Percentiles rank a stretch among this genome's conserved stretches.
phyloP scores from a whole-genome alignment of 495 filamentous ascomycete genomes.

The Geoglossum glabrum region DNA sequence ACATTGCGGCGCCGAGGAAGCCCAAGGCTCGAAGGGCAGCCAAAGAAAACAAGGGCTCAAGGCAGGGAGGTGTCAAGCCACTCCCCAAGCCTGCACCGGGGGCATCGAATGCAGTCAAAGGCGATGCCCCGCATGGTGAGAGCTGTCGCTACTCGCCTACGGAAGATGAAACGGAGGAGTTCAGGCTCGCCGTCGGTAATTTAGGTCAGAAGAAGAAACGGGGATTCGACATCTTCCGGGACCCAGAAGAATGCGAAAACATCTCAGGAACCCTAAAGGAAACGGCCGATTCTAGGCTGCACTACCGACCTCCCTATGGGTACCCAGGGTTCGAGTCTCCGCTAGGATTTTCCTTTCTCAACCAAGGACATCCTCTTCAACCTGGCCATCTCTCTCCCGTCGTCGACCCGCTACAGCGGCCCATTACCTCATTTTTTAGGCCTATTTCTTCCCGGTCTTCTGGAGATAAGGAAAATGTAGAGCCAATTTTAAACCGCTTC shows the following conservation, averaged over 20 bases:
- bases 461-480: conserved; percentile 25
- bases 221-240: conserved; percentile 21
- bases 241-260: conserved; percentile 10
- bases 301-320: not conserved
- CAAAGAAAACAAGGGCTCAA: not conserved
- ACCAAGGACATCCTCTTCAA: not conserved
- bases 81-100: not conserved
- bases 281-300: conserved; percentile 9
- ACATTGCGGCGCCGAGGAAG: not conserved
- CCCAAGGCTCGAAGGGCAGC: not conserved
- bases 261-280: conserved; percentile 6
- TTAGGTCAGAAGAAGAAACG: conserved; percentile 11
- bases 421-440: not conserved
- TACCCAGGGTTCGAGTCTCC: not conserved
- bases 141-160: conserved; percentile 2
- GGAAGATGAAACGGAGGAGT: conserved; percentile 16
- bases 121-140: not conserved
- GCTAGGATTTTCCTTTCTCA: not conserved
- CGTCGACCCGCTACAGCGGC: not conserved
- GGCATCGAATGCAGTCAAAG: not conserved
- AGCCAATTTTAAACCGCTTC: conserved; percentile 20
- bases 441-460: not conserved
- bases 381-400: not conserved
- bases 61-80: not conserved
- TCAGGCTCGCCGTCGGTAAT: conserved; percentile 13